phyloP scores from a whole-genome alignment of 2,329 filamentous ascomycete species.

The Cladophialophora chaetospira region DNA sequence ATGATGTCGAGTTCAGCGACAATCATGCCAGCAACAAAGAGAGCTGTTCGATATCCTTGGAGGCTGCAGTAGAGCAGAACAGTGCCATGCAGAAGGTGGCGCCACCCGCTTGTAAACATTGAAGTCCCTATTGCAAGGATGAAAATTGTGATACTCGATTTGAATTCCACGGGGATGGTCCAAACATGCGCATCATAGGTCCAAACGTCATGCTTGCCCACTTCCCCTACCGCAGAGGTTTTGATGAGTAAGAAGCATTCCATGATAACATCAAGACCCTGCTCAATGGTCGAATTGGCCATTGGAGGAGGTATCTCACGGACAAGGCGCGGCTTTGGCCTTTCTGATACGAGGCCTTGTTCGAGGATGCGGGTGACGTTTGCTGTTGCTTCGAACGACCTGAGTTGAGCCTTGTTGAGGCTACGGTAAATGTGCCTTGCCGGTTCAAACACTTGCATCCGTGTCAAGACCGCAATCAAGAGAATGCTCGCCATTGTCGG shows the following conservation, averaged over 20 bases:
- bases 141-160: conserved; percentile 40
- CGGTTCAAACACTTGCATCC: conserved; percentile 4
- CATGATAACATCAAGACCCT: not conserved
- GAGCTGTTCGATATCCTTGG: not conserved
- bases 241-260: not conserved
- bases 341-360: no score
- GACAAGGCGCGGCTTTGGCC: not conserved
- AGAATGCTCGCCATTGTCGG: conserved; percentile 43
- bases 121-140: conserved; percentile 13
- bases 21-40: conserved; percentile 21
- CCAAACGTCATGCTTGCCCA: not conserved
- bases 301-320: not conserved
- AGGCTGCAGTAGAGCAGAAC: conserved; percentile 10
- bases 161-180: conserved; percentile 50
- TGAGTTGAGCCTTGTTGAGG: not conserved
- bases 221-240: not conserved
- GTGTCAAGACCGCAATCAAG: conserved; percentile 33
- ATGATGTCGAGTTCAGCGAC: conserved; percentile 20
- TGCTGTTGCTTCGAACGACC: not conserved
- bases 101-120: not conserved
- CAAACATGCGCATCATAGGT: conserved; percentile 44
- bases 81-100: conserved; percentile 3
- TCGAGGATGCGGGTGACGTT: no score
- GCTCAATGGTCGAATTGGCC: conserved; percentile 32
- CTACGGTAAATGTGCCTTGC: conserved; percentile 4